Conservation (phyloP, 2,329 filamentous ascomycete genomes). For the Calonectria pteridis region DNA sequence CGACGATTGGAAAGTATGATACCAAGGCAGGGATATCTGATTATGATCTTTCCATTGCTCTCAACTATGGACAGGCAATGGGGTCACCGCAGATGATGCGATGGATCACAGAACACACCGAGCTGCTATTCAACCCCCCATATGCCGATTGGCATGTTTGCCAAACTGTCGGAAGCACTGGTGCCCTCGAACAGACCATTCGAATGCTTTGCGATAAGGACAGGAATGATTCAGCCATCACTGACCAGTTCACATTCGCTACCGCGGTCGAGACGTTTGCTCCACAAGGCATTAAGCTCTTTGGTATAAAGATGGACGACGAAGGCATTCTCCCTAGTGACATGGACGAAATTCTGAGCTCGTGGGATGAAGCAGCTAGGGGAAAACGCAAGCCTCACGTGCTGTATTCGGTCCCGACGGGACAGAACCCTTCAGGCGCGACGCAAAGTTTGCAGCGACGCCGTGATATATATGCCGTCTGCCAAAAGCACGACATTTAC, state of each 20-base stretch:
- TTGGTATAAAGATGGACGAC: neutral
- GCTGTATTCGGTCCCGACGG: slow-evolving; percentile 66
- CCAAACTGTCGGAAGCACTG: slow-evolving; percentile 75
- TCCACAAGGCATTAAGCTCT: slow-evolving; percentile 68
- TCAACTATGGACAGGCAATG: slow-evolving; percentile 79
- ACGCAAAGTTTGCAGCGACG: slow-evolving; percentile 72
- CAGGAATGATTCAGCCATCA: slow-evolving; percentile 74
- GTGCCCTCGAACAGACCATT: slow-evolving; percentile 73
- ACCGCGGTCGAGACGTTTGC: slow-evolving; percentile 72
- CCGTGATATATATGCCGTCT: slow-evolving; percentile 77
- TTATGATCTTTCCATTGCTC: slow-evolving; percentile 33
- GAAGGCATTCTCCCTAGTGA: neutral
- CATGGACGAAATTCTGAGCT: neutral
- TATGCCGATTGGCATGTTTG: slow-evolving; percentile 79
- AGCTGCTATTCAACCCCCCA: slow-evolving; percentile 78
- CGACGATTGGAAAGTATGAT: neutral
- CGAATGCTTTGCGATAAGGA: slow-evolving; percentile 66
- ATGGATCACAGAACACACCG: slow-evolving; percentile 81
- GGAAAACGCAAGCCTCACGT: neutral
- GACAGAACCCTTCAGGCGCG: slow-evolving; percentile 82
- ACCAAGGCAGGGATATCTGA: neutral
- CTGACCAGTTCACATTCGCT: slow-evolving; percentile 67
- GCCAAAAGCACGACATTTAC: slow-evolving; percentile 81
- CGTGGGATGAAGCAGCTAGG: neutral
- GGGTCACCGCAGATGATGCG: slow-evolving; percentile 77